Base-by-base conservation (phyloP, 2,329 filamentous ascomycete species). In the Paraphaeosphaeria sporulosa region DNA sequence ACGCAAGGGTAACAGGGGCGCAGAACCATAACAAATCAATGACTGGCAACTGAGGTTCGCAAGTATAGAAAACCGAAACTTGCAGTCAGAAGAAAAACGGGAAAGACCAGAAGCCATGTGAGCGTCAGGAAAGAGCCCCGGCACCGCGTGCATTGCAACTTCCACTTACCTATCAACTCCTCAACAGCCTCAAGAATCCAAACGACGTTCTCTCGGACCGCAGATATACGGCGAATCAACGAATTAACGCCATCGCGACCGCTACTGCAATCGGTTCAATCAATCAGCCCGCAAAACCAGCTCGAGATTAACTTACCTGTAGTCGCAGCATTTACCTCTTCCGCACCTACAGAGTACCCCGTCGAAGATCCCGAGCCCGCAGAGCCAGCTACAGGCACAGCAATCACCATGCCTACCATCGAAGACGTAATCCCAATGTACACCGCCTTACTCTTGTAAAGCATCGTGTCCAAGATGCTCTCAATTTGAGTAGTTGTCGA, bases 361-460 rank as follows among this genome's bases (percentile, higher is more conserved):
- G 51, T 30, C 40, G 40, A 36, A 48, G 34, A 40, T n/a, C 49
- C 27, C 10, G 54, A 36, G 5, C 30, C 55, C 2, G 47, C n/a
- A 7, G 13, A 13, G 17, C 12, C 4, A 21, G 15, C 30, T 5
- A 9, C 13, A 42, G 40, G 19, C 23, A 54, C 12, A 30, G 48
- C 12, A 21, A 61, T 54, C 12, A 54, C 27, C 13, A 36, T 13
- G 10, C 59, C 59, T 9, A 54, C 59, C 8, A 62, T 53, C 8
- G 55, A 57, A 13, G 62, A 30, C 23, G 64, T 44, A 3, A 66
- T 9, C 0, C 59, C 62, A 50, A 66, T 64, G 49, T 61, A 64
- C 17, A 64, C 62, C 1, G 62, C 50, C 27, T 62, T 60, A 13
- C 52, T 49, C 23, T 62, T 51, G 36, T 59, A 61, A 17, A 62